phyloP scores from a whole-genome alignment of 2,329 filamentous ascomycete genomes.

The Penicillium sp. region DNA sequence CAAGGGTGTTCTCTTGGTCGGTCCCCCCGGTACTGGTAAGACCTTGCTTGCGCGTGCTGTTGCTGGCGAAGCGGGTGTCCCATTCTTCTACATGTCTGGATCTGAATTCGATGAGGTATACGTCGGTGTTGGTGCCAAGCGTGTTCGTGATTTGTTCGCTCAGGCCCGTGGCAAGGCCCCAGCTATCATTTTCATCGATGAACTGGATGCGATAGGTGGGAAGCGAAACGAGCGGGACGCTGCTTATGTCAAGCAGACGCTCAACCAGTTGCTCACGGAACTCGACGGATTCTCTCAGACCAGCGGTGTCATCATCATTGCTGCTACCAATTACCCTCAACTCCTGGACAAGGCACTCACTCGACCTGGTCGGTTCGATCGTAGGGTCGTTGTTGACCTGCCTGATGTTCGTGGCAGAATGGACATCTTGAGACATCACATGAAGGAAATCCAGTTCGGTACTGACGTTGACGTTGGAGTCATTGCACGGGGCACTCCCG shows the following conservation, averaged over 20 bases:
- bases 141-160: constrained; percentile 87
- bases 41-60: constrained; percentile 93
- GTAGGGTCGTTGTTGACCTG: constrained; percentile 81
- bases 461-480: constrained; percentile 78
- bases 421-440: constrained; percentile 89
- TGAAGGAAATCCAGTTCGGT: constrained; percentile 80
- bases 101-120: constrained; percentile 99
- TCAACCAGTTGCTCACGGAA: constrained; percentile 95
- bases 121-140: constrained; percentile 93
- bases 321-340: constrained; percentile 93
- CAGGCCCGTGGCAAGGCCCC: constrained; percentile 82
- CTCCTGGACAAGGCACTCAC: constrained; percentile 92
- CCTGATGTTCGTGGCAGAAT: constrained; percentile 92
- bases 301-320: constrained; percentile 91
- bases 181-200: constrained; percentile 92
- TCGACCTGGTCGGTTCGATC: constrained; percentile 91
- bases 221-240: constrained; percentile 91
- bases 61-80: constrained; percentile 92
- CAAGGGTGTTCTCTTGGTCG: constrained; percentile 92
- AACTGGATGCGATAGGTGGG: constrained; percentile 89
- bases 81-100: constrained; percentile 99
- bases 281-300: constrained; percentile 95
- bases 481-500: constrained; percentile 82
- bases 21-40: constrained; percentile 95
- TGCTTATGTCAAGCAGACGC: constrained; percentile 92